Base-by-base conservation (phyloP, 371 early-diverging fungal genomes). In the Smittium culicis region DNA sequence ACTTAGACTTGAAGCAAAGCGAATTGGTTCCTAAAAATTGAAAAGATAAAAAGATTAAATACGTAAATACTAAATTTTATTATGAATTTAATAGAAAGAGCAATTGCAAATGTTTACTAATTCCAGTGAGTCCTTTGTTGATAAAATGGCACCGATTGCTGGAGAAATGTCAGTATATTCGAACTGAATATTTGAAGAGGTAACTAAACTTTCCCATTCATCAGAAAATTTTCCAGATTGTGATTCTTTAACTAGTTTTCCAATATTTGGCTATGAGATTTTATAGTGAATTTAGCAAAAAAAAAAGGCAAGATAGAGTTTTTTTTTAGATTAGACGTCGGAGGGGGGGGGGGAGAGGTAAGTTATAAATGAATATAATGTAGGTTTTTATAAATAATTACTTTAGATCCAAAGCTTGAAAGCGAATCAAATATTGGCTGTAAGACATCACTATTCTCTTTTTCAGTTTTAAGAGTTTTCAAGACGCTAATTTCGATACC, bases 231-330 rank as follows among this genome's bases (percentile, higher is more conserved):
- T 88, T 63, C 96, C 95, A 11, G 73, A 75, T 31, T 80, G 79
- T 67, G 81, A 82, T 68, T 97, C 96, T 76, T 90, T 90, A 55
- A 81, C 70, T 35, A 95, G 79, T 28, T 85, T 78, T 64, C 93
- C 94, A 1, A 91, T 76, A n/a, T 82, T 81, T 73, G 83, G 81
- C 86, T 88, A 76, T 20, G 5, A 5, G 45, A 29, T 32, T 45
- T 25, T 63, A 54, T n/a, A n/a, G n/a, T n/a, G n/a, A n/a, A n/a
- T n/a, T n/a, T n/a, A n/a, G 27, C 17, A 65, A 59, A 17, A 27
- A 35, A 29, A 33, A 14, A 45, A 61, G 11, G 54, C 62, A 1
- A 61, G 28, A 70, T 27, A 28, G 25, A 28, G 29, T 54, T 27
- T 68, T 29, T 28, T n/a, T 62, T n/a, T 31, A 31, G 24, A n/a